Percentiles rank a stretch among this genome's conserved stretches.
Evolutionary conservation across 2,329 filamentous ascomycete species (phyloP).

Genomic region (Aureobasidium sp.): DNA sequence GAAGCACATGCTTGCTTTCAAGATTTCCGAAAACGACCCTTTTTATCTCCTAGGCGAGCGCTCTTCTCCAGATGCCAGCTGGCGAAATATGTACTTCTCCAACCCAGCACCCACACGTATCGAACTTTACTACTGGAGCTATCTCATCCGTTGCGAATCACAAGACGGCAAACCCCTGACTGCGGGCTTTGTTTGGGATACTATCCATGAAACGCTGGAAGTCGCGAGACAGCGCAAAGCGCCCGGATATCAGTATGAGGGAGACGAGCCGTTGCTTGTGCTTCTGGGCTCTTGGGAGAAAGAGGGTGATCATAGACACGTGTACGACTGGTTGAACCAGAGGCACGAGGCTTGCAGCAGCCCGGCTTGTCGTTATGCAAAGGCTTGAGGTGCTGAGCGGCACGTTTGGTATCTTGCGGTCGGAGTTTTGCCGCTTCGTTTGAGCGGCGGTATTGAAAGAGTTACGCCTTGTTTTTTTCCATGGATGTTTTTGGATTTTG

Average conservation of each 20-base stretch:
- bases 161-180: slow-evolving; percentile 12
- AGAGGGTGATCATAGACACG: slow-evolving; percentile 5
- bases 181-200: slow-evolving; percentile 10
- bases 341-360: slow-evolving; percentile 10
- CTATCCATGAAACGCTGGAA: slow-evolving; percentile 5
- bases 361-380: background rate
- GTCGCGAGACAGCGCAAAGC: slow-evolving; percentile 10
- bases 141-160: slow-evolving; percentile 11
- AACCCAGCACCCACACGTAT: slow-evolving; percentile 10
- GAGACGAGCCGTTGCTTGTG: slow-evolving; percentile 8
- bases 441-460: too few species aligned
- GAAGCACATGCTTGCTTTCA: slow-evolving; percentile 13
- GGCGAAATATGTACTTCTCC: slow-evolving; percentile 12
- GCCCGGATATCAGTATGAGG: slow-evolving; percentile 10
- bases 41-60: slow-evolving; percentile 10
- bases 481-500: background rate
- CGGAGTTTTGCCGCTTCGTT: too few species aligned
- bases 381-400: background rate
- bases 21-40: slow-evolving; percentile 11
- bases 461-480: too few species aligned
- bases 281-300: slow-evolving; percentile 9
- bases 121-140: slow-evolving; percentile 12
- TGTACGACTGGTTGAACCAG: slow-evolving; percentile 12
- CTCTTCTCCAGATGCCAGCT: background rate
- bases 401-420: background rate